These are phyloP conservation scores for Escallonia herrerae DNA, from an alignment of 129 eudicot species.

Conservation along the genomic window DNA sequence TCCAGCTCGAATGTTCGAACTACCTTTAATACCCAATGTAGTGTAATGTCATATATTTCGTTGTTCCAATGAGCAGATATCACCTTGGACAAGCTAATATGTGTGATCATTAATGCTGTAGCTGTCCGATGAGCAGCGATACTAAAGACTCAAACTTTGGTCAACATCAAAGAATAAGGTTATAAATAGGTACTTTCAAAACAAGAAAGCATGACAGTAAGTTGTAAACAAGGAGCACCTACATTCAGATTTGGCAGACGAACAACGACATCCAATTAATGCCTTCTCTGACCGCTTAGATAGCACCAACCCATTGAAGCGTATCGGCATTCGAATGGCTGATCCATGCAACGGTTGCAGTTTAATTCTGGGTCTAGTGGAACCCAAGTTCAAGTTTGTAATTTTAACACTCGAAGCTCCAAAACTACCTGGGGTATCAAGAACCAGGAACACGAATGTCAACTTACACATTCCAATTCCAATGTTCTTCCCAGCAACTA, in stretches of 20 bases:
- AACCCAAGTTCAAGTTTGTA: conserved; percentile 32
- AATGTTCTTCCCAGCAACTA: neutral
- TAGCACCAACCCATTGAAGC: conserved; percentile 27
- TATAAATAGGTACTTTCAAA: too few relatives aligned
- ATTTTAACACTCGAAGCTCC: conserved; percentile 50
- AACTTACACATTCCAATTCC: neutral
- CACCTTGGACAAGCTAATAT: too few relatives aligned
- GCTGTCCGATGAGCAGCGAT: too few relatives aligned
- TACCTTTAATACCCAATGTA: too few relatives aligned
- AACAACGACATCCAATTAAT: conserved; percentile 33
- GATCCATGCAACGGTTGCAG: conserved; percentile 25
- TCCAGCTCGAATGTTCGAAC: too few relatives aligned
- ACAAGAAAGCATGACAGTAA: too few relatives aligned
- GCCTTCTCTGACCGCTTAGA: conserved; percentile 27
- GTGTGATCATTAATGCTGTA: too few relatives aligned
- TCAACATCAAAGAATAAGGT: too few relatives aligned
- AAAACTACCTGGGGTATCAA: conserved; percentile 39
- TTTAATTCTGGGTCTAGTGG: conserved; percentile 25
- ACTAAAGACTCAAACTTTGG: too few relatives aligned
- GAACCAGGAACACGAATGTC: conserved; percentile 1
- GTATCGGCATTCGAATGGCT: conserved; percentile 2
- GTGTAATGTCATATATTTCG: too few relatives aligned
- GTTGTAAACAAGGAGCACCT: conserved; percentile 14
- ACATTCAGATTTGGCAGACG: conserved; percentile 39
- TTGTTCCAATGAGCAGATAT: too few relatives aligned